Evolutionary conservation across 768 basidiomycete genomes (phyloP), one percentile per base, ranked within the genome.

Genomic region (Suillus decipiens): DNA sequence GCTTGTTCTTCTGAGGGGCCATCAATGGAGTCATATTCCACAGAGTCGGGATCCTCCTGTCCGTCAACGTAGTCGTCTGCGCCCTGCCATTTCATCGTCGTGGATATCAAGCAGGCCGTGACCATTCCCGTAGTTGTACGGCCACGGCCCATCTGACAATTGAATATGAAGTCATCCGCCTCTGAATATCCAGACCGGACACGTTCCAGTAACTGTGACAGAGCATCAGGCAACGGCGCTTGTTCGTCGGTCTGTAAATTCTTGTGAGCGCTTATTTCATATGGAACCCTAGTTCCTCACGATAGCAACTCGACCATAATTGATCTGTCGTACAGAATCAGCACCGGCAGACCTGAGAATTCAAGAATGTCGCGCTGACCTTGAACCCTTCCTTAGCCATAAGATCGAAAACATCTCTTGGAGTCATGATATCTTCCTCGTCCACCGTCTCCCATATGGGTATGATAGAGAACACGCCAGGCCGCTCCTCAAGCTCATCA

Each of bases 121-220:
- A 95, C 86, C 95, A 98, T 99, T 6, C 97, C 97, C 0, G 95
- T 98, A 0, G 97, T 99, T 7, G 97, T 99, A 43, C 91, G 82
- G 17, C 89, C 91, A 61, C 91, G 80, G 28, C 93, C 93, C 95
- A 98, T 96, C 75, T 99, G 97, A 75, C 97, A 99, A 69, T 99
- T 99, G 80, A 97, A 98, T 53, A 94, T 78, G 68, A 95, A 90
- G 68, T 93, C 93, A 5, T 87, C 90, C 1, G 87, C 84, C 34
- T 82, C 79, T 1, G 82, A 76, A 51, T 88, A 66, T 61, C 83
- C 81, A 63, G 81, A 70, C 72, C 83, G 82, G 6, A 98, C 84
- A 39, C 95, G 86, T 31, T 87, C 84, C 33, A 96, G 79, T 47
- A 99, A 81, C 60, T 90, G 88, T 24, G 83, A 86, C 22, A 98